Evolutionary conservation across 2,329 filamentous ascomycete genomes (phyloP).

Genomic region (Dendrostoma leiphaemia): DNA sequence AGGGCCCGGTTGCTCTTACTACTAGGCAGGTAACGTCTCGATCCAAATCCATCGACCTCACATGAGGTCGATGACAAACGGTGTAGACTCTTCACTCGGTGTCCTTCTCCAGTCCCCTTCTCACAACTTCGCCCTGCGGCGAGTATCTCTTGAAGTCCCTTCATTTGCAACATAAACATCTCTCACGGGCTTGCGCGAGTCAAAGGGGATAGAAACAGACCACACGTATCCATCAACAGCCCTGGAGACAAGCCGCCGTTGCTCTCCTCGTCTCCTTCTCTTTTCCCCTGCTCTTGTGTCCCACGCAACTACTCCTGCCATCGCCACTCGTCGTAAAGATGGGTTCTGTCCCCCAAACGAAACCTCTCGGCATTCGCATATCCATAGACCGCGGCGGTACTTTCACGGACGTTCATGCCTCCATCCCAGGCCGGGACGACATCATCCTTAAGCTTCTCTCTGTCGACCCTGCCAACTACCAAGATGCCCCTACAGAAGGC

Average conservation of each 20-base stretch:
- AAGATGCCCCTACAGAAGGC: slow-evolving; percentile 66
- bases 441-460: slow-evolving; percentile 68
- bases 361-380: slow-evolving; percentile 14
- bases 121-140: not conserved
- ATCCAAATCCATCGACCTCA: too few relatives aligned
- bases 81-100: not conserved
- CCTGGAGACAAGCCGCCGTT: not conserved
- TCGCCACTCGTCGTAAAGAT: not conserved
- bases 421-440: slow-evolving; percentile 60
- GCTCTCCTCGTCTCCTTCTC: not conserved
- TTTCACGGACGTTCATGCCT: slow-evolving; percentile 66
- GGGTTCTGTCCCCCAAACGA: slow-evolving; percentile 3
- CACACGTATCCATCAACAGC: too few relatives aligned
- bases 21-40: too few relatives aligned
- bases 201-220: too few relatives aligned
- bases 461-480: slow-evolving; percentile 65
- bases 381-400: slow-evolving; percentile 56
- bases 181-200: not conserved
- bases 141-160: not conserved
- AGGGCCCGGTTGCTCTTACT: too few relatives aligned
- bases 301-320: not conserved
- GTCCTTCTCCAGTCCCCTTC: not conserved
- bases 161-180: not conserved
- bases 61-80: not conserved
- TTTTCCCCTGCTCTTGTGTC: not conserved